Conservation (phyloP, 495 filamentous ascomycete genomes). For the Penicillium coffeae region DNA sequence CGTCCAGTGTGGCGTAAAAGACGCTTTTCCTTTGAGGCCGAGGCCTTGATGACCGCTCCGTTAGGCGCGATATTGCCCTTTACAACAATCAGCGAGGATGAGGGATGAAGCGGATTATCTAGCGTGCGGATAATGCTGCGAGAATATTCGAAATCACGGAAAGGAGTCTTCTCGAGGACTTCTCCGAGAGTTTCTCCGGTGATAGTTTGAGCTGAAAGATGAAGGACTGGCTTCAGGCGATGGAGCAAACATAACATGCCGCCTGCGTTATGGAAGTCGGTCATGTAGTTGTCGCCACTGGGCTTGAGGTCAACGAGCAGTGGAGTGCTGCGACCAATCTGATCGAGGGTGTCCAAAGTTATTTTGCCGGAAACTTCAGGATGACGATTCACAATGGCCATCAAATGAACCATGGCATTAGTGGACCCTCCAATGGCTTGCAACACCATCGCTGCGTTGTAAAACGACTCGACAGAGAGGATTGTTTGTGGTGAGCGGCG, state of each 20-base stretch:
- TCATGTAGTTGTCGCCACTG: constrained; percentile 62
- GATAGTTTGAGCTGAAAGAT: constrained; percentile 50
- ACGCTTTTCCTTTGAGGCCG: constrained; percentile 46
- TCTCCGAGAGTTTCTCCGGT: constrained; percentile 53
- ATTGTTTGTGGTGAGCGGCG: constrained; percentile 46
- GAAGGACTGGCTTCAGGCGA: constrained; percentile 48
- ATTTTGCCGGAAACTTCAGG: constrained; percentile 46
- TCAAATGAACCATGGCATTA: constrained; percentile 59
- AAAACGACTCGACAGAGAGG: constrained; percentile 52
- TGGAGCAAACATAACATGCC: constrained; percentile 56
- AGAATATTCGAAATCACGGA: constrained; percentile 34
- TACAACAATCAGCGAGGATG: constrained; percentile 48
- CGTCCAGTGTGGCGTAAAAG: constrained; percentile 46
- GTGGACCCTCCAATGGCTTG: constrained; percentile 64
- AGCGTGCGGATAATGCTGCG: constrained; percentile 46
- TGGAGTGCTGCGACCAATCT: constrained; percentile 51
- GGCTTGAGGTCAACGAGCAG: constrained; percentile 61
- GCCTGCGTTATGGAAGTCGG: constrained; percentile 60
- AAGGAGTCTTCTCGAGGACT: constrained; percentile 39
- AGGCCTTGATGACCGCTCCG: constrained; percentile 59
- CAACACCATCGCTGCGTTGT: constrained; percentile 59
- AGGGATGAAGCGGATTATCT: constrained; percentile 45
- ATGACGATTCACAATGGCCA: constrained; percentile 58
- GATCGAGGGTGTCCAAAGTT: constrained; percentile 49
- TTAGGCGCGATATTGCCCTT: constrained; percentile 48